These are phyloP conservation scores for Hericium rajendrae DNA, from an alignment of 768 basidiomycete genomes.

Conservation along the genomic window DNA sequence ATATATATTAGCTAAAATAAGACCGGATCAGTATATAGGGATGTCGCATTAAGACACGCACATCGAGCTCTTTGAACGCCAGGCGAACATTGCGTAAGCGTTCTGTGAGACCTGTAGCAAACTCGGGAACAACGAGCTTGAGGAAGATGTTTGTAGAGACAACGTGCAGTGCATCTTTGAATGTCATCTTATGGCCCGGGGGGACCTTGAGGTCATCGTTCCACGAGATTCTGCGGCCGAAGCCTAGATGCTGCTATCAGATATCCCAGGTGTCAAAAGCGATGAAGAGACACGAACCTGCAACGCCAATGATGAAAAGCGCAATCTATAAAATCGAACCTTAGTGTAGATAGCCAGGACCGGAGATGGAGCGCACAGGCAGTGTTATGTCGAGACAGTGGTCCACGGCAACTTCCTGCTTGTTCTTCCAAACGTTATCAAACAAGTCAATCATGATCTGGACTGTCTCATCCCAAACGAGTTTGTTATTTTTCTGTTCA, in stretches of 20 bases:
- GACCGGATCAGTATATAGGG: background rate
- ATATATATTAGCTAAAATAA: too few relatives aligned
- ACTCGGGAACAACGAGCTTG: constrained; percentile 30
- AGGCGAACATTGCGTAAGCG: constrained; percentile 21
- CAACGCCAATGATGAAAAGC: constrained; percentile 44
- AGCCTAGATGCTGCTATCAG: constrained; percentile 20
- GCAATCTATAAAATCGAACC: constrained; percentile 31
- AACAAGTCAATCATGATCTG: constrained; percentile 23
- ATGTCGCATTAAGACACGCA: constrained; percentile 9
- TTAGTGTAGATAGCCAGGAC: too few relatives aligned
- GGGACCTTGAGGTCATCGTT: constrained; percentile 31
- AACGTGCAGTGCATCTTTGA: constrained; percentile 38
- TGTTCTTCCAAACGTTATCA: constrained; percentile 37
- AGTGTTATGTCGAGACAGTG: constrained; percentile 44
- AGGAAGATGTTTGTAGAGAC: constrained; percentile 29
- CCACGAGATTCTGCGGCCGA: constrained; percentile 43
- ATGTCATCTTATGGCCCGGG: constrained; percentile 36
- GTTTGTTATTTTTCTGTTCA: constrained; percentile 25
- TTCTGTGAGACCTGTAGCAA: constrained; percentile 29
- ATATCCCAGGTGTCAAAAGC: background rate
- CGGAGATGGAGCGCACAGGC: constrained; percentile 28
- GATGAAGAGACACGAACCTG: constrained; percentile 19
- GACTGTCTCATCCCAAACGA: constrained; percentile 30
- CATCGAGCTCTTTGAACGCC: constrained; percentile 37
- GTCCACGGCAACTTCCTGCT: constrained; percentile 30